These are phyloP conservation scores for Diutina scorzettiae DNA, from an alignment of 1,139 yeast species.

Conservation along the genomic window DNA sequence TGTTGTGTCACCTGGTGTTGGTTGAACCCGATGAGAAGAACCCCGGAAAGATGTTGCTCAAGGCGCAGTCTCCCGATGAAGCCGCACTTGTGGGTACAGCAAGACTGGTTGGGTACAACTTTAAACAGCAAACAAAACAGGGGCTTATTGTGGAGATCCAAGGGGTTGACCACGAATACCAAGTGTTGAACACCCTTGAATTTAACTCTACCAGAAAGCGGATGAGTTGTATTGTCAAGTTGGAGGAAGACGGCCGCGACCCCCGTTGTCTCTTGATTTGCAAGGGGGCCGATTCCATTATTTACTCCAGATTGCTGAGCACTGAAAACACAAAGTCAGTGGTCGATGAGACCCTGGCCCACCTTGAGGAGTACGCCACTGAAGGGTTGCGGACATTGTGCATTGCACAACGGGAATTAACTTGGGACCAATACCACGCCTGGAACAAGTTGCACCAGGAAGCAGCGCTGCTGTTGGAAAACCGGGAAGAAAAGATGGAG, in stretches of 20 bases:
- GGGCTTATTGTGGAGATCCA: conserved; percentile 32
- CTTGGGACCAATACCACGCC: conserved; percentile 29
- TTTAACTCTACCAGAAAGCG: conserved; percentile 36
- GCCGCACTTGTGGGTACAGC: conserved; percentile 54
- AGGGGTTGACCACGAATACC: conserved; percentile 33
- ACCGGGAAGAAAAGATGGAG: conserved; percentile 35
- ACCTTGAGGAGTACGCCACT: conserved; percentile 33
- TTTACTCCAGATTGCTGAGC: conserved; percentile 28
- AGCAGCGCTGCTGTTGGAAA: conserved; percentile 31
- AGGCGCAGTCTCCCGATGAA: conserved; percentile 58
- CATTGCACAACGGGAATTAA: conserved; percentile 32
- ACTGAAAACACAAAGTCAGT: conserved; percentile 19
- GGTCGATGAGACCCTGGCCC: conserved; percentile 26
- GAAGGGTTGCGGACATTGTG: conserved; percentile 39
- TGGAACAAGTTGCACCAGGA: conserved; percentile 31
- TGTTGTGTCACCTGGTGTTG: conserved; percentile 50
- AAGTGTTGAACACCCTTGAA: conserved; percentile 38
- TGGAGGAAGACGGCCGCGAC: conserved; percentile 26
- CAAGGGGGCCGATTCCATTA: conserved; percentile 39
- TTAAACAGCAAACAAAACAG: conserved; percentile 33
- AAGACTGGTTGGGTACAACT: conserved; percentile 40
- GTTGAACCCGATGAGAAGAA: conserved; percentile 33
- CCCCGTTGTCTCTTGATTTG: conserved; percentile 34
- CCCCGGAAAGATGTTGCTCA: conserved; percentile 26
- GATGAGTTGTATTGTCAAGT: conserved; percentile 4